Evolutionary conservation across 2,329 filamentous ascomycete genomes (phyloP).

Genomic region (Daldinia sp.): DNA sequence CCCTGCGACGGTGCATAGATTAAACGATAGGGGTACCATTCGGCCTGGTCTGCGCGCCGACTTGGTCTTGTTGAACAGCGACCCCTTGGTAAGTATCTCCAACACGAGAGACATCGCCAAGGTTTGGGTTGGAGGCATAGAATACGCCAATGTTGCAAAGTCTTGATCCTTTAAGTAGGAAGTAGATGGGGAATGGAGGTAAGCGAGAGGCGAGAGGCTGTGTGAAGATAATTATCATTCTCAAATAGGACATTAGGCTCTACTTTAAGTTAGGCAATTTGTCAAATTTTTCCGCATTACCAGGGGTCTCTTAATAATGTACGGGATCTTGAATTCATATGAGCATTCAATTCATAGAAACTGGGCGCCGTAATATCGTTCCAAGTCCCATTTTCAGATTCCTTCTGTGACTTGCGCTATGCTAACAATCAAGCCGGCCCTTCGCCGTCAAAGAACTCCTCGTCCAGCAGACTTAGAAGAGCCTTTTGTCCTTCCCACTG

Average conservation of each 20-base stretch:
- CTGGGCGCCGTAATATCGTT: not conserved
- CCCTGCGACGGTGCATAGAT: slow-evolving; percentile 36
- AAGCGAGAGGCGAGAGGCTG: not conserved
- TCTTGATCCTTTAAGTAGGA: not conserved
- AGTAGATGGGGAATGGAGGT: too few species aligned
- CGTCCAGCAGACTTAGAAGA: slow-evolving; percentile 50
- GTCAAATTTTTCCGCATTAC: not conserved
- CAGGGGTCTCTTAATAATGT: not conserved
- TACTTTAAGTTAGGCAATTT: not conserved
- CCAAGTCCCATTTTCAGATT: not conserved
- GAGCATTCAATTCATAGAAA: too few species aligned
- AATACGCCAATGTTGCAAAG: slow-evolving; percentile 34
- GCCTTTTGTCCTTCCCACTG: slow-evolving; percentile 55
- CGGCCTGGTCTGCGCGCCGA: slow-evolving; percentile 47
- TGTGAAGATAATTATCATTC: not conserved
- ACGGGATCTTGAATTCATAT: too few species aligned
- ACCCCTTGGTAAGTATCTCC: slow-evolving; percentile 47
- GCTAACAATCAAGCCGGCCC: not conserved
- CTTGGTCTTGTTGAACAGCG: slow-evolving; percentile 46
- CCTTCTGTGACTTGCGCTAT: not conserved
- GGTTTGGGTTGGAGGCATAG: slow-evolving; percentile 47
- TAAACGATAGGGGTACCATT: slow-evolving; percentile 48
- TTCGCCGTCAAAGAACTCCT: slow-evolving; percentile 48
- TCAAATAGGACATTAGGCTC: not conserved
- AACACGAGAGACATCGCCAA: slow-evolving; percentile 45